Base-by-base conservation (phyloP, 108 stramenopile genomes). In the Halocafeteria seosinensis region DNA sequence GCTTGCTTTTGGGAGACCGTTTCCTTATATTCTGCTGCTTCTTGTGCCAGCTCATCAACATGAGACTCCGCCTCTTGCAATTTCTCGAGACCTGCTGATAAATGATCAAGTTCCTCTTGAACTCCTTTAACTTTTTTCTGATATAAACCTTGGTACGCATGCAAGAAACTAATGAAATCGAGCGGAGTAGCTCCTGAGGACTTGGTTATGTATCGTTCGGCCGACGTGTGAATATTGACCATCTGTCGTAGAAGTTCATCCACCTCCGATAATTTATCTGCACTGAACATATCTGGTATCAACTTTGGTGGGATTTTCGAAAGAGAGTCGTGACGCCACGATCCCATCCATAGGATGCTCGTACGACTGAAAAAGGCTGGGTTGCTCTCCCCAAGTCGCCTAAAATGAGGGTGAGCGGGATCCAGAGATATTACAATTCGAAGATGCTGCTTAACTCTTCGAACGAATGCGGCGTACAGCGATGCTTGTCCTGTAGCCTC, bases 321-420 rank as follows among this genome's bases (percentile, higher is more conserved):
- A 47, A 78, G 47, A 8, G 65, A 55, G 3, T 37, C 38, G 0
- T 55, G 28, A 4, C 62, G 37, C 80, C 80, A 83, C 32, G 73
- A 63, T 0, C 80, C 80, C 13, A 78, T 76, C 82, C 82, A 83
- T 0, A 81, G 63, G 42, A 76, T 37, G 12, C 52, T 32, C 47
- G 78, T 79, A 0, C 55, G 37, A 21, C 70, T 75, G 76, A 76
- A 76, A 35, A 83, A 51, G 9, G 82, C 82, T 0, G 82, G 82
- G 55, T 83, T 81, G 24, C 71, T 59, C 64, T 81, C 78, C 60
- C 75, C 75, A n/a, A 75, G 73, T 3, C 65, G 27, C 0, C 65
- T 63, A 34, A 81, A 81, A 32, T 34, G 37, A 3, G 63, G 38
- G 47, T 72, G 51, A 3, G 55, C 55, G 4, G 78, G 73, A 38